Evolutionary conservation across 345 rosid species (phyloP).

Genomic region (Syzygium aromaticum): DNA sequence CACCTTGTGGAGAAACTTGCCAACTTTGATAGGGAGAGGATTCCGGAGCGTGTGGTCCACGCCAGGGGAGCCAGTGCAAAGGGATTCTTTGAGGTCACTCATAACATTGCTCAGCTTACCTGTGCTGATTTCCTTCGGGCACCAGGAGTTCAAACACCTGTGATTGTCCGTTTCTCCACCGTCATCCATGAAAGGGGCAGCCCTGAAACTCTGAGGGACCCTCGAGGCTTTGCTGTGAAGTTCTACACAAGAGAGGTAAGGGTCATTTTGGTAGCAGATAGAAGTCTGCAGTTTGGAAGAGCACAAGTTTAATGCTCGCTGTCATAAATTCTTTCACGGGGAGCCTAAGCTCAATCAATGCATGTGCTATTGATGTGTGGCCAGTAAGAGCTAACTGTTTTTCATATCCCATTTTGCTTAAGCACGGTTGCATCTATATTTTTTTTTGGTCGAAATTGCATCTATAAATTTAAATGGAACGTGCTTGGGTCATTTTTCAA

Average conservation of each 20-base stretch:
- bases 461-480: background rate
- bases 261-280: background rate
- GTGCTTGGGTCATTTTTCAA: background rate
- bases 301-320: background rate
- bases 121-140: conserved; percentile 18
- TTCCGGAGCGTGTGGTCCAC: conserved; percentile 19
- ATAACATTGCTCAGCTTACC: conserved; percentile 7
- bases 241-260: conserved; percentile 15
- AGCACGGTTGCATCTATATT: background rate
- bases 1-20: conserved; percentile 17
- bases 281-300: background rate
- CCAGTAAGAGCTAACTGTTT: background rate
- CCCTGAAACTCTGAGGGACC: conserved; percentile 17
- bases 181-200: conserved; percentile 20
- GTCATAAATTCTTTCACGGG: background rate
- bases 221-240: conserved; percentile 19
- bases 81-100: conserved; percentile 19
- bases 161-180: conserved; percentile 17
- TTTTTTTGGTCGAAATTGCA: background rate
- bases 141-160: conserved; percentile 18
- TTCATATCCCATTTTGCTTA: background rate
- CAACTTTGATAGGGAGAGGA: conserved; percentile 17
- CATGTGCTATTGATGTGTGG: background rate
- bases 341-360: background rate
- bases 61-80: conserved; percentile 22